Evolutionary conservation across 495 filamentous ascomycete genomes (phyloP), one percentile per base, ranked within the genome.

Genomic region (Xylaria scruposa): DNA sequence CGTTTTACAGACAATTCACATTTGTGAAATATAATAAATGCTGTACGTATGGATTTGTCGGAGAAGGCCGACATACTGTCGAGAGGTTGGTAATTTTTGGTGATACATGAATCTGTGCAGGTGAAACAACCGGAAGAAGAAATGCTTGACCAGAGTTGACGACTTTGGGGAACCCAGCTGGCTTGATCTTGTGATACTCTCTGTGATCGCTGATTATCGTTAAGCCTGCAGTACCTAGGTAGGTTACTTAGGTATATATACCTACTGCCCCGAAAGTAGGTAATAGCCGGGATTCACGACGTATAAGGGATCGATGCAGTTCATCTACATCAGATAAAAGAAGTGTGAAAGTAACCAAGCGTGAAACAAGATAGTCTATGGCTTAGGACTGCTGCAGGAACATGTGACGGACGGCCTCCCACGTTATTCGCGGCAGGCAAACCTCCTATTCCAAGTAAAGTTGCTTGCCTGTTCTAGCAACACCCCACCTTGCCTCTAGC

Each of bases 391-490:
- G 36, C 36, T 38, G 36, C 36, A n/a, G 56, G 38, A 33, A 12
- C 56, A 60, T n/a, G 8, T 8, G 56, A 9, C 2, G 9, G 29
- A 38, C 36, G 36, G 36, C 17, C 56, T 21, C 54, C 6, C 36
- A 59, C 54, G 36, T 38, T 38, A 21, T 9, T 60, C 19, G 17
- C 56, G 31, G 56, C 31, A 60, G 56, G 56, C 56, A 38, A 31
- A 58, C 54, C 36, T 38, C 36, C 36, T 38, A 38, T 38, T 38
- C 29, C 29, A 31, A 31, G 5, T 38, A 38, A 38, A 38, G 36
- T 8, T 38, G 36, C 36, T 70, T 71, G 49, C 69, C 69, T 46
- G 42, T 71, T 71, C 38, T 24, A 61, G 69, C 24, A n/a, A 4
- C 15, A n/a, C 47, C 38, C 59, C 69, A 71, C 69, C 10, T 0